These are phyloP conservation scores for Yamagishiella unicocca DNA, from an alignment of 139 green algal species.

Conservation along the genomic window DNA sequence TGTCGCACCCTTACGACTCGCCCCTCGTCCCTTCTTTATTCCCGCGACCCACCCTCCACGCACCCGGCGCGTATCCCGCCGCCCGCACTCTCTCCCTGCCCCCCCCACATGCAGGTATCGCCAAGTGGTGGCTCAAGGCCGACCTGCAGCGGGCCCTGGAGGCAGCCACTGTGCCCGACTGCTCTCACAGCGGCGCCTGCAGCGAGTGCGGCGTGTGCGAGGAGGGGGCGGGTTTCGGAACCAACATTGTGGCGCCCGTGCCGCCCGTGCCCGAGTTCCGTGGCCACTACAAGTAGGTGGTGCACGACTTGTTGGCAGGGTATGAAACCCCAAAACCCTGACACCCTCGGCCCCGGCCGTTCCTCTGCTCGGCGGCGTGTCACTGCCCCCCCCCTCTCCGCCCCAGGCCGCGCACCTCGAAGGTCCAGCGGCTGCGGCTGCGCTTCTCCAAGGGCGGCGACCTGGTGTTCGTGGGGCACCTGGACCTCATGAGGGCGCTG, in stretches of 20 bases:
- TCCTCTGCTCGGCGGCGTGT: background rate
- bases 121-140: conserved; percentile 85
- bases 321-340: background rate
- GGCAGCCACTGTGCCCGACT: conserved; percentile 81
- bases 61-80: too few relatives aligned
- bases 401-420: conserved; percentile 43
- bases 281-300: conserved; percentile 60
- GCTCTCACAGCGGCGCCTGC: conserved; percentile 77
- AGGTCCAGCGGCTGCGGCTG: conserved; percentile 67
- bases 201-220: conserved; percentile 84
- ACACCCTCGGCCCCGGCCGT: too few relatives aligned
- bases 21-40: too few relatives aligned
- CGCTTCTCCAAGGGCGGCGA: conserved; percentile 68
- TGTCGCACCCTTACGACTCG: too few relatives aligned
- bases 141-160: conserved; percentile 83
- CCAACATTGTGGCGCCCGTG: conserved; percentile 72
- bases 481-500: conserved; percentile 75
- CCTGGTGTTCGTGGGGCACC: conserved; percentile 79
- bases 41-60: too few relatives aligned
- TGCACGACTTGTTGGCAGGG: too few relatives aligned
- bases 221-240: conserved; percentile 65
- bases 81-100: too few relatives aligned
- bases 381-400: background rate
- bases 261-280: conserved; percentile 75
- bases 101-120: too few relatives aligned